phyloP scores from a whole-genome alignment of 768 basidiomycete species.

The Rhizopogon vinicolor region DNA sequence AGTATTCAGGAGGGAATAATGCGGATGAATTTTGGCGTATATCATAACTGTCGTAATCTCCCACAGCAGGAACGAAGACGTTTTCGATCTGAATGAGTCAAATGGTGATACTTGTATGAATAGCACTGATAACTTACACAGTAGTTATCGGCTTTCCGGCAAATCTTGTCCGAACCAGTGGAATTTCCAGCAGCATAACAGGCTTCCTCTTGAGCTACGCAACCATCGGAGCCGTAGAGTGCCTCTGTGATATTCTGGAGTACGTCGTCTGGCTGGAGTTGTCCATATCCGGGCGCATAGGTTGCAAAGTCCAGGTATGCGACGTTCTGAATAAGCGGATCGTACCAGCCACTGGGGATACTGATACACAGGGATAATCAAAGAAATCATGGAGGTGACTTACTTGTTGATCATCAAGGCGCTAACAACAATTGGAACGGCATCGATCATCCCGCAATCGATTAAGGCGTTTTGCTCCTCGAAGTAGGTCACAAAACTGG shows the following conservation, averaged over 20 bases:
- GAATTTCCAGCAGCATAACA: conserved; percentile 54
- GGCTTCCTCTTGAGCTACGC: conserved; percentile 47
- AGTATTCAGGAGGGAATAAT: conserved; percentile 54
- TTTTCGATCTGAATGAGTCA: conserved; percentile 33
- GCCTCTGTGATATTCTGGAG: conserved; percentile 43
- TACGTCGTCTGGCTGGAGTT: conserved; percentile 35
- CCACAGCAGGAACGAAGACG: conserved; percentile 47
- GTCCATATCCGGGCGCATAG: no score
- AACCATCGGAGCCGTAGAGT: conserved; percentile 46
- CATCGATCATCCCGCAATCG: conserved; percentile 35
- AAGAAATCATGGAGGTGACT: background rate
- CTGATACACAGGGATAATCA: background rate
- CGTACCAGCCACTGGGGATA: conserved; percentile 53
- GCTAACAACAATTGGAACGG: conserved; percentile 48
- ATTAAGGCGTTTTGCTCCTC: conserved; percentile 57
- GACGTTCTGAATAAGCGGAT: conserved; percentile 58
- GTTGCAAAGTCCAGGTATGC: conserved; percentile 30
- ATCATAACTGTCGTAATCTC: conserved; percentile 50
- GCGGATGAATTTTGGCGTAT: conserved; percentile 51
- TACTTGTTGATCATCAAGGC: conserved; percentile 66
- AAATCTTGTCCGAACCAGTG: conserved; percentile 43
- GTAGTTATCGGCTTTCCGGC: conserved; percentile 45
- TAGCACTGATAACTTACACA: conserved; percentile 41
- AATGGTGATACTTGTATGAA: background rate
- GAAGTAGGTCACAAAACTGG: conserved; percentile 60